A percentile compares a stretch with the other conserved stretches of the same genome.
Conservation (phyloP, 2,329 filamentous ascomycete species). For the Didymosphaeria variabile region DNA sequence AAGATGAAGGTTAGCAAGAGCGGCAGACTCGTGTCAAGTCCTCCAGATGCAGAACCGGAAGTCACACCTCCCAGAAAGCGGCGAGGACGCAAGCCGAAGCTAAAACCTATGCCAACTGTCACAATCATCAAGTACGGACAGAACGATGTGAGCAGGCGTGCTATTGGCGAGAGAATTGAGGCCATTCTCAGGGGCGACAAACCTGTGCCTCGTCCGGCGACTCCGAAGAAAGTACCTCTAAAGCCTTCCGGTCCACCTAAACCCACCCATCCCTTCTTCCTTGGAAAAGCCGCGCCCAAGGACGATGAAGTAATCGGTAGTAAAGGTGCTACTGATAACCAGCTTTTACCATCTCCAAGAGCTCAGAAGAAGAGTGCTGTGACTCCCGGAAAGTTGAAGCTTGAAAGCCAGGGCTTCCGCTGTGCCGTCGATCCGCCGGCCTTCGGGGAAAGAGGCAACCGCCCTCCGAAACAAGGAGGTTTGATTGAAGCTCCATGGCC, state of each 20-base stretch:
- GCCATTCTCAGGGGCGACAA: slow-evolving; percentile 63
- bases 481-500: slow-evolving; percentile 77
- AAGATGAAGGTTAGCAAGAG: slow-evolving; percentile 54
- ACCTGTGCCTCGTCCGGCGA: slow-evolving; percentile 28
- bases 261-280: slow-evolving; percentile 74
- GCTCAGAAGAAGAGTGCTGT: slow-evolving; percentile 50
- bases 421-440: slow-evolving; percentile 24
- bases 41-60: slow-evolving; percentile 37
- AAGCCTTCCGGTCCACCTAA: slow-evolving; percentile 53
- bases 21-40: slow-evolving; percentile 57
- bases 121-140: slow-evolving; percentile 69
- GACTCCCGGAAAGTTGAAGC: slow-evolving; percentile 58
- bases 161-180: slow-evolving; percentile 69
- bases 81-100: slow-evolving; percentile 32
- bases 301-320: slow-evolving; percentile 30
- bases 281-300: slow-evolving; percentile 58
- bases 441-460: slow-evolving; percentile 34
- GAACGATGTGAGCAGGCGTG: slow-evolving; percentile 55
- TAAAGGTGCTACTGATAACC: slow-evolving; percentile 21
- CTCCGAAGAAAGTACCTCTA: slow-evolving; percentile 26
- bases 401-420: slow-evolving; percentile 39
- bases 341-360: slow-evolving; percentile 34
- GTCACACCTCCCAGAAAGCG: slow-evolving; percentile 57
- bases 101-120: slow-evolving; percentile 50
- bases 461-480: slow-evolving; percentile 69